Evolutionary conservation across 805 yeast genomes (phyloP).

Genomic region (Saccharomycopsis malanga): DNA sequence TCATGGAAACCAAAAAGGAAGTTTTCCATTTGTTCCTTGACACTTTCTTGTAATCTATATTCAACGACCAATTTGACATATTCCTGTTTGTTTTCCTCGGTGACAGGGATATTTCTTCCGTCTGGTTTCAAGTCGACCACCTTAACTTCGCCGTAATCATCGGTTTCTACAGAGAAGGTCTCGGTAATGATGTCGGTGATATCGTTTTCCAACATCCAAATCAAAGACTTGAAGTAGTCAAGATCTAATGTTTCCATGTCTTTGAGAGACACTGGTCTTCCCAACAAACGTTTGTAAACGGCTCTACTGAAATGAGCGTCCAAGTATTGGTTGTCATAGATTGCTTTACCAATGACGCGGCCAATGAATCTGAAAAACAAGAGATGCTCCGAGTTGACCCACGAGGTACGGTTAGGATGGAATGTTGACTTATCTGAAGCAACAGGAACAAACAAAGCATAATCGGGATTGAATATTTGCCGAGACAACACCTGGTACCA

Average conservation of each 20-base stretch:
- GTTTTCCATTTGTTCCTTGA: slow-evolving; percentile 79
- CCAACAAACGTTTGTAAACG: slow-evolving; percentile 81
- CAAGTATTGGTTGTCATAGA: slow-evolving; percentile 73
- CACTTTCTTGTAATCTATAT: slow-evolving; percentile 75
- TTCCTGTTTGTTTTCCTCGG: slow-evolving; percentile 85
- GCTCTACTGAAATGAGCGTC: slow-evolving; percentile 96
- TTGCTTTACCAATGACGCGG: slow-evolving; percentile 88
- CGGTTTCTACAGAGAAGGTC: slow-evolving; percentile 87
- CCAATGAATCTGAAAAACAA: slow-evolving; percentile 94
- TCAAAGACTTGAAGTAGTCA: slow-evolving; percentile 87
- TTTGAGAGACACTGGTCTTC: slow-evolving; percentile 72
- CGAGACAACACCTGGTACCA: slow-evolving; percentile 94
- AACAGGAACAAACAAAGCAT: slow-evolving; percentile 86
- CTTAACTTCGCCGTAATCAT: slow-evolving; percentile 88
- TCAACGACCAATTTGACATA: slow-evolving; percentile 84
- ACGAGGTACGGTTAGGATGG: slow-evolving; percentile 90
- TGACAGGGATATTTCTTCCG: slow-evolving; percentile 80
- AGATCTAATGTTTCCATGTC: slow-evolving; percentile 99
- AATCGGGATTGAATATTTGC: slow-evolving; percentile 94
- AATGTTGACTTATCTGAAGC: slow-evolving; percentile 89
- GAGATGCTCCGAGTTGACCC: slow-evolving; percentile 87
- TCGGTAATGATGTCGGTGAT: slow-evolving; percentile 90
- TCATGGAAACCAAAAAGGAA: slow-evolving; percentile 86
- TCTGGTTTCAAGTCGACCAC: slow-evolving; percentile 72
- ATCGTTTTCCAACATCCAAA: slow-evolving; percentile 94